Base-by-base conservation (phyloP, 1,284 basidiomycete genomes). In the Exobasidium rhododendri region DNA sequence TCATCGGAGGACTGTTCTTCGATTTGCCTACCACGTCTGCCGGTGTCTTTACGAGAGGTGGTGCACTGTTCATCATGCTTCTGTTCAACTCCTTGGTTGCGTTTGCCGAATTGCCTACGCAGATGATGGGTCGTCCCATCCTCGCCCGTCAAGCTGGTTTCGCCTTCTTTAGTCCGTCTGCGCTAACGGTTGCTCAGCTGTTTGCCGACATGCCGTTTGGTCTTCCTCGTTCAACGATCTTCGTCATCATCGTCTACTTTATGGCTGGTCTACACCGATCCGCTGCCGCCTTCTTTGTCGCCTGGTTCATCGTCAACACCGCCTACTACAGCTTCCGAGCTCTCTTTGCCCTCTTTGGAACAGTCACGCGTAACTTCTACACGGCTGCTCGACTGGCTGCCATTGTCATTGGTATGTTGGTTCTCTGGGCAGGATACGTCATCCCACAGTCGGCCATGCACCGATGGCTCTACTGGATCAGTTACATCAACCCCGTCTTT, bases 1-100 rank as follows among this genome's bases (percentile, higher is more conserved):
- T 94, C 56, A 86, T 91, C 66, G 92, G 91, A 30, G 86, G 90
- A 81, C 86, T 91, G 47, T 86, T 94, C 59, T 93, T 67, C 24
- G 56, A 70, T 10, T 44, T 70, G 26, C 64, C 71, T 24, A 44
- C 29, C 4, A 70, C 66, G 5, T 53, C 66, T 14, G 68, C 66
- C 30, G 70, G 68, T 31, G 60, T 70, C 20, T 78, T 78, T 55
- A 74, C 69, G 4, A 67, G 74, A 20, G 72, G 72, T 2, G 72
- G 74, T 62, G 49, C 67, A 13, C 64, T 74, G 13, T 67, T 93
- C 80, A 79, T 84, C 59, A 75, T 81, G 50, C 74, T 81, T 47
- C 69, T 82, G 55, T 74, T 81, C 68, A 77, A 74, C 68, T 77
- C 80, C 17, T 78, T 82, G 62, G 64, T 67, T 11, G 83, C 88